Percentiles rank a stretch among this genome's conserved stretches.
Conservation (phyloP, 73 alveolate species). For the Breviolum minutum region DNA sequence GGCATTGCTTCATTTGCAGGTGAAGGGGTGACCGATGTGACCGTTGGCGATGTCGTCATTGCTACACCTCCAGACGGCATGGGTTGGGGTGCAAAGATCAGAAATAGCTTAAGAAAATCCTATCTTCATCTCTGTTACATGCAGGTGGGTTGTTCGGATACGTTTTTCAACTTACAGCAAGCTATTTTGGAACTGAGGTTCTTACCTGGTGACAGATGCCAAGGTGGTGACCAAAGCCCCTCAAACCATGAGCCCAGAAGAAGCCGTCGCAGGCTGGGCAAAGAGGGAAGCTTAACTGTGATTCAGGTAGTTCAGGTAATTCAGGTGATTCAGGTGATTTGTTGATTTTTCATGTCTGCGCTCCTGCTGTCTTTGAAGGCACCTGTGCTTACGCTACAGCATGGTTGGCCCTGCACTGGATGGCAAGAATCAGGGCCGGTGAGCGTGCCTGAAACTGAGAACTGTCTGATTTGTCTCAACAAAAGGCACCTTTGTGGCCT, state of each 20-base stretch:
- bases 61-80: slow-evolving; percentile 92
- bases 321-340: not conserved
- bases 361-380: not conserved
- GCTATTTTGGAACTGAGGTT: slow-evolving; percentile 7
- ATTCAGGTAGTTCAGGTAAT: not conserved
- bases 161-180: not conserved
- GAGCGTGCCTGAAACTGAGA: slow-evolving; percentile 58
- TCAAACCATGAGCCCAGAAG: slow-evolving; percentile 64
- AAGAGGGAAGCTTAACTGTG: not conserved
- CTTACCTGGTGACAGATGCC: slow-evolving; percentile 68
- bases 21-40: slow-evolving; percentile 48
- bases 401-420: slow-evolving; percentile 87
- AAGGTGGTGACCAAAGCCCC: slow-evolving; percentile 82
- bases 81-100: slow-evolving; percentile 30
- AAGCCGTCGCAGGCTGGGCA: slow-evolving; percentile 84
- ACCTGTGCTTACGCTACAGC: slow-evolving; percentile 93
- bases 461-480: not conserved
- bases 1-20: not conserved
- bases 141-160: not conserved
- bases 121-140: not conserved
- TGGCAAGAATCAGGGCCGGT: slow-evolving; percentile 57
- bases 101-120: not conserved
- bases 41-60: slow-evolving; percentile 84
- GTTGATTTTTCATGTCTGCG: not conserved
- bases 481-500: not conserved